phyloP scores from a whole-genome alignment of 2,329 filamentous ascomycete species.

The Colletotrichum siamense region DNA sequence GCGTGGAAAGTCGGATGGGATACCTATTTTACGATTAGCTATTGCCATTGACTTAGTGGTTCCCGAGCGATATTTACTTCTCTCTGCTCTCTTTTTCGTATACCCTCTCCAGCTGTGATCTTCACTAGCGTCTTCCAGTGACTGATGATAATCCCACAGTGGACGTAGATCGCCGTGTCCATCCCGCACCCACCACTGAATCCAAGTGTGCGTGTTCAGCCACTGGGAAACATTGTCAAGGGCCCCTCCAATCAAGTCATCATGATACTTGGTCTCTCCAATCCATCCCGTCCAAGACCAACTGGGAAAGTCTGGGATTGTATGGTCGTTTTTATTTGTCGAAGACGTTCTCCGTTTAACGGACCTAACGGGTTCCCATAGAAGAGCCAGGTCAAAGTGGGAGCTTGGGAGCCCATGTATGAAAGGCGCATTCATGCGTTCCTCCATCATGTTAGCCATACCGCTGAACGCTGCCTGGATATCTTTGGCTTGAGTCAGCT shows the following conservation, averaged over 20 bases:
- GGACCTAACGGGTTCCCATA: conserved; percentile 31
- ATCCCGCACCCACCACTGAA: conserved; percentile 38
- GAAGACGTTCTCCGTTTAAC: not conserved
- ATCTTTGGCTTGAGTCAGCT: conserved; percentile 30
- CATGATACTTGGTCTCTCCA: conserved; percentile 25
- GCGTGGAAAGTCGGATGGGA: not conserved
- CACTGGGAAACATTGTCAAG: conserved; percentile 34
- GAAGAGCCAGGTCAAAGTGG: conserved; percentile 37
- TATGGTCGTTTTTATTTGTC: not conserved
- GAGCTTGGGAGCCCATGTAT: conserved; percentile 35
- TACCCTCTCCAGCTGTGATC: conserved; percentile 3
- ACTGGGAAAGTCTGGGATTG: conserved; percentile 31
- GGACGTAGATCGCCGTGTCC: conserved; percentile 32
- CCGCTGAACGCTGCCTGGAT: conserved; percentile 39
- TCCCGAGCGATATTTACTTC: not conserved
- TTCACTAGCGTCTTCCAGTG: not conserved
- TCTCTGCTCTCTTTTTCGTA: not conserved
- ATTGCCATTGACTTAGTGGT: not conserved
- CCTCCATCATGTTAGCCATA: conserved; percentile 30
- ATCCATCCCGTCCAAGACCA: conserved; percentile 42
- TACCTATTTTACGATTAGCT: not conserved
- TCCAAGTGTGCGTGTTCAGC: conserved; percentile 39
- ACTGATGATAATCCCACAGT: conserved; percentile 28
- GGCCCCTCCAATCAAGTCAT: conserved; percentile 25
- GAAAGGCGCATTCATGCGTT: conserved; percentile 28